phyloP scores from a whole-genome alignment of 306 rosid species.

The Rosa lucieae region DNA sequence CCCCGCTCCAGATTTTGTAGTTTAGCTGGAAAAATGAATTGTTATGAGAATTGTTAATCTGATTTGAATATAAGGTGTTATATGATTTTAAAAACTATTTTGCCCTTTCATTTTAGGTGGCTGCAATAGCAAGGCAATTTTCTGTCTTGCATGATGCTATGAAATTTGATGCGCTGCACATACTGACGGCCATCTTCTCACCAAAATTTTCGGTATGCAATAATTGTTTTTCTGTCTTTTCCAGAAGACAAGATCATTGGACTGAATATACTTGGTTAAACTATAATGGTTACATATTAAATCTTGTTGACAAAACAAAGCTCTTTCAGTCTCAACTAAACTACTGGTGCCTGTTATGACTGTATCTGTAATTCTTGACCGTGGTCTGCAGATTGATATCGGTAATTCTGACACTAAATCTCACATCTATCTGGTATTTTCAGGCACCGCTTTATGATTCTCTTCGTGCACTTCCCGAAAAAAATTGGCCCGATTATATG shows the following conservation, averaged over 20 bases:
- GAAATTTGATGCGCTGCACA: constrained; percentile 81
- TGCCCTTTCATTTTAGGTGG: constrained; percentile 47
- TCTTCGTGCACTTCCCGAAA: constrained; percentile 47
- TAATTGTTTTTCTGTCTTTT: constrained; percentile 17
- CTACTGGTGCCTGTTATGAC: constrained; percentile 16
- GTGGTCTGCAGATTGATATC: neutral
- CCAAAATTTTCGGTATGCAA: constrained; percentile 59
- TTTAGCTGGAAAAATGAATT: neutral
- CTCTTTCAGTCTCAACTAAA: constrained; percentile 14
- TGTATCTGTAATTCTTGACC: constrained; percentile 3
- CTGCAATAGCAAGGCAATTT: constrained; percentile 64
- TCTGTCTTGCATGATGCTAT: constrained; percentile 67
- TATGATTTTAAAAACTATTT: constrained; percentile 15
- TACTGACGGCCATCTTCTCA: constrained; percentile 60
- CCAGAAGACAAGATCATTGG: neutral
- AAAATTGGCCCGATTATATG: constrained; percentile 55
- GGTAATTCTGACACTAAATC: constrained; percentile 12
- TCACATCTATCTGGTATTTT: constrained; percentile 23
- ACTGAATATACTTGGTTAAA: constrained; percentile 2
- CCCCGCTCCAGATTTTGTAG: neutral
- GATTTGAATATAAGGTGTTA: neutral
- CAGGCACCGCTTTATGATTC: constrained; percentile 57
- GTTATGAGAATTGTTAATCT: constrained; percentile 1
- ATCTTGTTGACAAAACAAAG: constrained; percentile 5
- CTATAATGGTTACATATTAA: constrained; percentile 9